Evolutionary conservation across 768 basidiomycete genomes (phyloP).

Genomic region (Candolleomyces aberdarensis): DNA sequence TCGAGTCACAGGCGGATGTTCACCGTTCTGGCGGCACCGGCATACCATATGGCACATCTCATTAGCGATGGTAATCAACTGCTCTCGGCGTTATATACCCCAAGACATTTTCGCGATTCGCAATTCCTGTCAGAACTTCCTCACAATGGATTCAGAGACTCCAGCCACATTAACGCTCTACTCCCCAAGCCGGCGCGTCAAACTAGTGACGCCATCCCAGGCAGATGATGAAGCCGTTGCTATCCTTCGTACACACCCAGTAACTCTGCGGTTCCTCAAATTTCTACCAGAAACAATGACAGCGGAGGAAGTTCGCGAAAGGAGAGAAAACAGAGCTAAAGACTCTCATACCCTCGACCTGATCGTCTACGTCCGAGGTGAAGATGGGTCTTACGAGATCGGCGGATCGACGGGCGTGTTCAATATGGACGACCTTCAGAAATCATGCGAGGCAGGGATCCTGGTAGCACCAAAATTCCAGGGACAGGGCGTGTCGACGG

Average conservation of each 20-base stretch:
- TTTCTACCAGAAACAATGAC: slow-evolving; percentile 36
- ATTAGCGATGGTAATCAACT: too few species aligned
- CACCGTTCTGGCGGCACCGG: too few species aligned
- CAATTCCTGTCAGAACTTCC: too few species aligned
- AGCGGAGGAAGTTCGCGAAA: slow-evolving; percentile 30
- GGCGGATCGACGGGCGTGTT: slow-evolving; percentile 38
- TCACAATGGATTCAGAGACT: slow-evolving; percentile 13
- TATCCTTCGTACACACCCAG: slow-evolving; percentile 35
- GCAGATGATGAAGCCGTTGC: slow-evolving; percentile 34
- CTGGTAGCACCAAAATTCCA: slow-evolving; percentile 34
- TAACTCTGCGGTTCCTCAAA: slow-evolving; percentile 33
- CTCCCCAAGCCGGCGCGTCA: slow-evolving; percentile 33
- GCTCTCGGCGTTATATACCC: too few species aligned
- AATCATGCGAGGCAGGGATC: slow-evolving; percentile 41
- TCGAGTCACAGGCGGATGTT: too few species aligned
- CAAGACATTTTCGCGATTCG: too few species aligned
- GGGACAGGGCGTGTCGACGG: slow-evolving; percentile 39
- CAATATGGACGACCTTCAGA: slow-evolving; percentile 31
- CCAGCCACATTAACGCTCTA: slow-evolving; percentile 26
- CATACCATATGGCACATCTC: too few species aligned
- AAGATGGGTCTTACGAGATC: slow-evolving; percentile 25
- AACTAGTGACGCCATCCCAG: slow-evolving; percentile 30
- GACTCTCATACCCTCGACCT: slow-evolving; percentile 34
- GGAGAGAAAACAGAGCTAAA: slow-evolving; percentile 31
- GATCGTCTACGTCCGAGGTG: slow-evolving; percentile 27